Percentiles rank a stretch among this genome's conserved stretches.
Conservation (phyloP, 2,329 filamentous ascomycete genomes). For the Alternaria postmessia region DNA sequence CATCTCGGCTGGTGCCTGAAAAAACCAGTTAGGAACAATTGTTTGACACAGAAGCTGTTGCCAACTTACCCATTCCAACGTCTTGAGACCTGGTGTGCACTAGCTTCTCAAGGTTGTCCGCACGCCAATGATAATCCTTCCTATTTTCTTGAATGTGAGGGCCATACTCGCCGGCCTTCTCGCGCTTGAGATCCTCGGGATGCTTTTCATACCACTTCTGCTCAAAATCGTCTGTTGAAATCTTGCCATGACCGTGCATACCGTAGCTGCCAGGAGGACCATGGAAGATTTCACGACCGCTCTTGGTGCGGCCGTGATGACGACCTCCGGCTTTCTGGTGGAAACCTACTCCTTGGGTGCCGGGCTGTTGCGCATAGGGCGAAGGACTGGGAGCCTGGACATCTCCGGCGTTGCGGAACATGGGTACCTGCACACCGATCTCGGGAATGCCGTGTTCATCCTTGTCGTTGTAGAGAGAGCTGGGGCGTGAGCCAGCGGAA, state of each 20-base stretch:
- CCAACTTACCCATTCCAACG: conserved; percentile 61
- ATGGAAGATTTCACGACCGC: conserved; percentile 72
- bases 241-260: conserved; percentile 84
- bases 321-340: conserved; percentile 64
- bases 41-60: conserved; percentile 20
- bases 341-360: conserved; percentile 58
- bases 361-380: conserved; percentile 57
- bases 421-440: conserved; percentile 90
- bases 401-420: conserved; percentile 91
- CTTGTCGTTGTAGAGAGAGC: conserved; percentile 63
- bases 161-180: conserved; percentile 73
- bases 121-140: conserved; percentile 84
- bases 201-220: conserved; percentile 94
- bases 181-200: conserved; percentile 77
- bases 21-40: conserved; percentile 59
- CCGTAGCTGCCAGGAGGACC: conserved; percentile 91
- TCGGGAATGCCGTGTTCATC: conserved; percentile 91
- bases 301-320: conserved; percentile 70
- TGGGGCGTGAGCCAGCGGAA: conserved; percentile 57
- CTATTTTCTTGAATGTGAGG: conserved; percentile 66
- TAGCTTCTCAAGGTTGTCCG: conserved; percentile 88
- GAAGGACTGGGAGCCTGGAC: conserved; percentile 93
- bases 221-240: conserved; percentile 81
- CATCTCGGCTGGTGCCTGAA: conserved; percentile 69
- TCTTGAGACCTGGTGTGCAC: conserved; percentile 71